phyloP scores from a whole-genome alignment of 495 filamentous ascomycete genomes.

The Hypomontagnella submonticulosa region DNA sequence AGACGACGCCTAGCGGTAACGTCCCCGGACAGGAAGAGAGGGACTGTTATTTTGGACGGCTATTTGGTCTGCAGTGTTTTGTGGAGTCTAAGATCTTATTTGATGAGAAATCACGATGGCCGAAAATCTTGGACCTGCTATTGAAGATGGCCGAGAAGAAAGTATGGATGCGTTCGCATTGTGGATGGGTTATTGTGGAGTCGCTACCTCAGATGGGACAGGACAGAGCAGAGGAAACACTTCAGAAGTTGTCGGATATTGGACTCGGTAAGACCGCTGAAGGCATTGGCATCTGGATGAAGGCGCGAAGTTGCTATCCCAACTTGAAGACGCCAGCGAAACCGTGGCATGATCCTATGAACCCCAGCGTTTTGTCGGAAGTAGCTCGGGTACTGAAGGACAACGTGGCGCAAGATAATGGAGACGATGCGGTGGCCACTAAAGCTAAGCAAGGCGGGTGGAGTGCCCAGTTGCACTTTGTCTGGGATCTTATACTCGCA shows the following conservation, averaged over 20 bases:
- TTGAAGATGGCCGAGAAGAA: conserved; percentile 72
- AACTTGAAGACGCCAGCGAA: conserved; percentile 70
- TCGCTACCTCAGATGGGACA: conserved; percentile 61
- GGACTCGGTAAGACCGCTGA: conserved; percentile 81
- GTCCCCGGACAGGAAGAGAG: conserved; percentile 82
- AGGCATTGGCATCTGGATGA: conserved; percentile 89
- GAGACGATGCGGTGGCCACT: conserved; percentile 54
- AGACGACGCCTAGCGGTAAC: conserved; percentile 72
- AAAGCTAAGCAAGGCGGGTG: conserved; percentile 68
- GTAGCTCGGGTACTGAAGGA: conserved; percentile 84
- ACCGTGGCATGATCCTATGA: conserved; percentile 83
- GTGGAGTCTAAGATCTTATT: conserved; percentile 81
- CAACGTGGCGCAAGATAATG: conserved; percentile 65
- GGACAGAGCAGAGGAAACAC: conserved; percentile 66
- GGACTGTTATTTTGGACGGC: conserved; percentile 82
- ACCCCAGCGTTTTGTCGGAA: conserved; percentile 66
- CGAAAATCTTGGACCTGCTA: conserved; percentile 67
- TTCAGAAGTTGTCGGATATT: conserved; percentile 69
- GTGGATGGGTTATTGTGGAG: conserved; percentile 75
- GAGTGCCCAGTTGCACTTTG: conserved; percentile 85
- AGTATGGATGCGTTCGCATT: conserved; percentile 89
- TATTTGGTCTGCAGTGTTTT: conserved; percentile 89
- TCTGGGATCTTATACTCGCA: conserved; percentile 81
- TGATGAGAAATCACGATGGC: conserved; percentile 67
- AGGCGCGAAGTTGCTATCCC: conserved; percentile 70